Conservation (phyloP, 192 early-diverging fungal species). For the Obelidium mucronatum region DNA sequence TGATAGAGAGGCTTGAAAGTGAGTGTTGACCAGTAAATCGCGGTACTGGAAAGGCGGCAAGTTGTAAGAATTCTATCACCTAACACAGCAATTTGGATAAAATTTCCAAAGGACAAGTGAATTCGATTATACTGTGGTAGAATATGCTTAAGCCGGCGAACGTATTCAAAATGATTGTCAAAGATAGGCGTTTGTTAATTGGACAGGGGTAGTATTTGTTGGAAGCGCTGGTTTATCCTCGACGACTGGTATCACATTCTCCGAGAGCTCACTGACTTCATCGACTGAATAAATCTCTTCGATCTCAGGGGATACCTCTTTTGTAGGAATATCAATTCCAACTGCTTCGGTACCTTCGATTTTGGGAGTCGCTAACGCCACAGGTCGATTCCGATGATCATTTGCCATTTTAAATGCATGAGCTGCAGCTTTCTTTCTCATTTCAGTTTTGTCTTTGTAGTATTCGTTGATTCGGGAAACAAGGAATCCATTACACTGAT, state of each 20-base stretch:
- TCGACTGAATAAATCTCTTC: too few species aligned
- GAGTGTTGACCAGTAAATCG: conserved; percentile 58
- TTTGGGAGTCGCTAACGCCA: too few species aligned
- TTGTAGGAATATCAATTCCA: background rate
- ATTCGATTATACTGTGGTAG: conserved; percentile 39
- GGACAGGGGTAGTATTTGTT: too few species aligned
- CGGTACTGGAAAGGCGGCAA: conserved; percentile 80
- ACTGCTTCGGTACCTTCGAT: too few species aligned
- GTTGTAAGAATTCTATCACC: conserved; percentile 81
- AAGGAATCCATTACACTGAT: conserved; percentile 34
- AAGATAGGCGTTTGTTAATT: too few species aligned
- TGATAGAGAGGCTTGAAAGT: conserved; percentile 32
- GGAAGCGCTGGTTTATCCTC: too few species aligned
- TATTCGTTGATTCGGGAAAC: conserved; percentile 29
- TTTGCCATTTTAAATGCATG: conserved; percentile 22
- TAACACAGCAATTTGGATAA: conserved; percentile 75
- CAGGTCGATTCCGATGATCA: background rate
- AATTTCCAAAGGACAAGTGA: conserved; percentile 52
- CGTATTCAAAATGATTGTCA: conserved; percentile 29
- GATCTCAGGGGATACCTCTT: background rate
- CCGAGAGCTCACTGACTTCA: too few species aligned
- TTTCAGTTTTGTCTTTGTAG: conserved; percentile 34
- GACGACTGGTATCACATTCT: background rate
- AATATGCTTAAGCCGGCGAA: conserved; percentile 41
- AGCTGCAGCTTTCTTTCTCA: conserved; percentile 33